A percentile compares a stretch with the other conserved stretches of the same genome.
phyloP scores from a whole-genome alignment of 768 basidiomycete species.

The Hericium coralloides region DNA sequence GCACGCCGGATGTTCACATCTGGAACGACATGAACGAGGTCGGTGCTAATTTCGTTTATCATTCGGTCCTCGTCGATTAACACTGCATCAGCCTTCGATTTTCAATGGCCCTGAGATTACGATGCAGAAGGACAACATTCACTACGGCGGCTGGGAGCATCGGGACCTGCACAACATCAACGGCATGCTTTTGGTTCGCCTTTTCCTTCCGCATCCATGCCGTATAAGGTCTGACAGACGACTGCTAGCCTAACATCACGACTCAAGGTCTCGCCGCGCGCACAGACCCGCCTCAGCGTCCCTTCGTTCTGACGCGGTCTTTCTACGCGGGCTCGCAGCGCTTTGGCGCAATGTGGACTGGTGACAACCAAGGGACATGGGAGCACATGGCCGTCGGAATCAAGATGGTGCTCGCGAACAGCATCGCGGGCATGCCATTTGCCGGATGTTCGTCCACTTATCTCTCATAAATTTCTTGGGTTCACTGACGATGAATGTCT shows the following conservation, averaged over 20 bases:
- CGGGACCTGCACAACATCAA: slow-evolving; percentile 97
- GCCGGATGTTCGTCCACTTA: slow-evolving; percentile 61
- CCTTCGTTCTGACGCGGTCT: slow-evolving; percentile 91
- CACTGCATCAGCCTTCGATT: slow-evolving; percentile 70
- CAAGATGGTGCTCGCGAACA: slow-evolving; percentile 86
- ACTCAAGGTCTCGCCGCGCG: slow-evolving; percentile 71
- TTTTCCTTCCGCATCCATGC: not conserved
- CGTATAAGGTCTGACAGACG: not conserved
- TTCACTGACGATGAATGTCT: slow-evolving; percentile 4
- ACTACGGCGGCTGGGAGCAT: slow-evolving; percentile 96
- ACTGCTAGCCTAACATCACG: slow-evolving; percentile 71
- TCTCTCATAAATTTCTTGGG: not conserved
- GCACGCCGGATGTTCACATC: slow-evolving; percentile 79
- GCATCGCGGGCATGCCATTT: slow-evolving; percentile 87
- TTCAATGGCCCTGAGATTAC: slow-evolving; percentile 98
- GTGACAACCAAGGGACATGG: slow-evolving; percentile 97
- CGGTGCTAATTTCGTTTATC: slow-evolving; percentile 39
- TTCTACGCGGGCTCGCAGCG: slow-evolving; percentile 96
- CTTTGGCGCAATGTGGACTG: slow-evolving; percentile 98
- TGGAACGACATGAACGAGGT: slow-evolving; percentile 99
- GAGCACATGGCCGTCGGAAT: slow-evolving; percentile 92
- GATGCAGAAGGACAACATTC: slow-evolving; percentile 67
- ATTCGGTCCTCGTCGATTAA: slow-evolving; percentile 81
- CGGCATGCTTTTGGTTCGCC: slow-evolving; percentile 80
- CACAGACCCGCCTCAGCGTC: slow-evolving; percentile 66